phyloP scores from a whole-genome alignment of 2,329 filamentous ascomycete species.

The Sporothrix mexicana region DNA sequence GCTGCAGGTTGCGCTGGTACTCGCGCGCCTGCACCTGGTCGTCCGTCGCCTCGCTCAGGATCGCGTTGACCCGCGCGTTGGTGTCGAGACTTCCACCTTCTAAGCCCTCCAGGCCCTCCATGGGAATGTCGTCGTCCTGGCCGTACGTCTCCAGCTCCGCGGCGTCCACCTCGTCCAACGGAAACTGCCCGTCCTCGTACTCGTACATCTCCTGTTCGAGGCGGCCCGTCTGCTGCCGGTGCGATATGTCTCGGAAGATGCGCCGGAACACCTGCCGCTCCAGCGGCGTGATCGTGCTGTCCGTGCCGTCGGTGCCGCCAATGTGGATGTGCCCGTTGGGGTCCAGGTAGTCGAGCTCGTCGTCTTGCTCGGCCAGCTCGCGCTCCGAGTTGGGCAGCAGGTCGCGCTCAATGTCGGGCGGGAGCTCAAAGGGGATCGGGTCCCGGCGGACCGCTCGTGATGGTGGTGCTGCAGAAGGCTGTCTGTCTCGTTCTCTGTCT shows the following conservation, averaged over 20 bases:
- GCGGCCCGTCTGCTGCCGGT: constrained; percentile 12
- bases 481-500: constrained; percentile 23
- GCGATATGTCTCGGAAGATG: constrained; percentile 65
- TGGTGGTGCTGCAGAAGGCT: neutral
- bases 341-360: constrained; percentile 38
- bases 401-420: constrained; percentile 46
- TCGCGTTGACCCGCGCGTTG: constrained; percentile 35
- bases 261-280: constrained; percentile 58
- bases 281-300: constrained; percentile 62
- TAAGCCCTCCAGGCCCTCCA: no score
- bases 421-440: constrained; percentile 60
- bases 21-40: constrained; percentile 27
- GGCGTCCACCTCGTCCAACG: neutral
- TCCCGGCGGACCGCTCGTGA: constrained; percentile 38
- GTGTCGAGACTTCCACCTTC: neutral
- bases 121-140: neutral
- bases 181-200: neutral
- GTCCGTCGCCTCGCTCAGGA: constrained; percentile 37
- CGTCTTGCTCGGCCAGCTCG: constrained; percentile 33
- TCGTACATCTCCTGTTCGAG: neutral
- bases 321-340: neutral
- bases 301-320: neutral
- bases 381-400: constrained; percentile 11
- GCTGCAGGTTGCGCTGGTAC: constrained; percentile 33
- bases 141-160: neutral